Evolutionary conservation across 805 yeast genomes (phyloP).

Genomic region (Myxozyma kluyveri): DNA sequence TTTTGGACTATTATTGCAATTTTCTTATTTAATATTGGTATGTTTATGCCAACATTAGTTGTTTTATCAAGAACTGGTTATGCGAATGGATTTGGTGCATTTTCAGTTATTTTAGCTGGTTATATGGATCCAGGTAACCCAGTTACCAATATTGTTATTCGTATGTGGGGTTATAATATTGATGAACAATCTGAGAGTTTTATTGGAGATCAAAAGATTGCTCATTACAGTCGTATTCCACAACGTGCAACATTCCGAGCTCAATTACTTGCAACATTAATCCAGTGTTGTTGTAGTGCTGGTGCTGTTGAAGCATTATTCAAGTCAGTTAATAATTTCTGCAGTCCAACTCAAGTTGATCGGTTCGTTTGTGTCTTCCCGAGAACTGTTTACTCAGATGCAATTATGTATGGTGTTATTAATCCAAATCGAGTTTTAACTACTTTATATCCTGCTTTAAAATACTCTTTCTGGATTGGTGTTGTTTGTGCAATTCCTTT

Average conservation of each 20-base stretch:
- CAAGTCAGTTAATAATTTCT: slow-evolving; percentile 3
- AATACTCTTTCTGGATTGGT: slow-evolving; percentile 13
- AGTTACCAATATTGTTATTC: slow-evolving; percentile 50
- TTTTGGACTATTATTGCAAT: slow-evolving; percentile 34
- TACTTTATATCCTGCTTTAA: slow-evolving; percentile 7
- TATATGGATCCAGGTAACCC: slow-evolving; percentile 49
- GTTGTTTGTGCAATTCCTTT: slow-evolving; percentile 14
- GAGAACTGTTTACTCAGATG: slow-evolving; percentile 3
- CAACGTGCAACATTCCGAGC: slow-evolving; percentile 45
- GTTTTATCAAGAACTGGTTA: slow-evolving; percentile 41
- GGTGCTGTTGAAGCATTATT: slow-evolving; percentile 10
- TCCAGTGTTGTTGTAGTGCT: slow-evolving; percentile 8
- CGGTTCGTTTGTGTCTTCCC: slow-evolving; percentile 5
- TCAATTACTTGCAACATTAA: slow-evolving; percentile 31
- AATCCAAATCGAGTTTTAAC: slow-evolving; percentile 6
- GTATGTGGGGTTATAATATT: slow-evolving; percentile 55
- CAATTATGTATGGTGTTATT: slow-evolving; percentile 13
- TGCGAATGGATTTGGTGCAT: slow-evolving; percentile 40
- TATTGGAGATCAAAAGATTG: slow-evolving; percentile 55
- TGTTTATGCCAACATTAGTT: slow-evolving; percentile 35
- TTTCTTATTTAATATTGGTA: slow-evolving; percentile 35
- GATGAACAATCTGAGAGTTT: slow-evolving; percentile 64
- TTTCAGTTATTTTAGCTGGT: slow-evolving; percentile 21
- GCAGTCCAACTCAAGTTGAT: slow-evolving; percentile 12
- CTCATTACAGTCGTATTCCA: slow-evolving; percentile 48